These are phyloP conservation scores for Colletotrichum magnum DNA, from an alignment of 2,329 filamentous ascomycete species.

Conservation along the genomic window DNA sequence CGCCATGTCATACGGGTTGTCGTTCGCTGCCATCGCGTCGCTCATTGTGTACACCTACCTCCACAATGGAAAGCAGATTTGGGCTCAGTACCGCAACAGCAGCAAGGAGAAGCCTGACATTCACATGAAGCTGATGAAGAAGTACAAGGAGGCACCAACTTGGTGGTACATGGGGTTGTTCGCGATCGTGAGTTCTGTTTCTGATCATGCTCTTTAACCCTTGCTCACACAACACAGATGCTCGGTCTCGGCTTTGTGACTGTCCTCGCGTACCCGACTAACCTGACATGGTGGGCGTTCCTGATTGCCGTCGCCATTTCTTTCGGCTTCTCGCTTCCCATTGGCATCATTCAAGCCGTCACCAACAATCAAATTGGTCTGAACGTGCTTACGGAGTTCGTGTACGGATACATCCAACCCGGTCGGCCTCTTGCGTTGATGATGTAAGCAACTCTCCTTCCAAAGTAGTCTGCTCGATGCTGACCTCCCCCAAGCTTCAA, in stretches of 20 bases:
- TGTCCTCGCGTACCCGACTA: conserved; percentile 74
- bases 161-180: conserved; percentile 77
- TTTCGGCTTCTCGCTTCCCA: conserved; percentile 74
- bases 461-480: conserved; percentile 6
- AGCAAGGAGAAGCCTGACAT: conserved; percentile 73
- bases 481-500: conserved; percentile 64
- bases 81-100: conserved; percentile 72
- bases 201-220: too few species aligned
- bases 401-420: conserved; percentile 82
- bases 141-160: conserved; percentile 73
- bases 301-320: conserved; percentile 76
- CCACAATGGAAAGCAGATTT: conserved; percentile 77
- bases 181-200: conserved; percentile 57
- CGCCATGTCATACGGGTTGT: conserved; percentile 77
- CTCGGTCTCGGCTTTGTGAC: conserved; percentile 68
- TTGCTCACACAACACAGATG: conserved; percentile 55
- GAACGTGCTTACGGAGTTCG: conserved; percentile 82
- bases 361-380: conserved; percentile 80
- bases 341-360: conserved; percentile 78
- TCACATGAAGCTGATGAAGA: conserved; percentile 75
- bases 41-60: conserved; percentile 78
- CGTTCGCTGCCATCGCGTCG: conserved; percentile 79
- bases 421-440: conserved; percentile 80
- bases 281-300: conserved; percentile 81
- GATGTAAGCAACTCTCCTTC: conserved; percentile 63